Percentiles rank a stretch among this genome's conserved stretches.
These are phyloP conservation scores for Pleurotus djamor DNA, from an alignment of 768 basidiomycete genomes.

Conservation along the genomic window DNA sequence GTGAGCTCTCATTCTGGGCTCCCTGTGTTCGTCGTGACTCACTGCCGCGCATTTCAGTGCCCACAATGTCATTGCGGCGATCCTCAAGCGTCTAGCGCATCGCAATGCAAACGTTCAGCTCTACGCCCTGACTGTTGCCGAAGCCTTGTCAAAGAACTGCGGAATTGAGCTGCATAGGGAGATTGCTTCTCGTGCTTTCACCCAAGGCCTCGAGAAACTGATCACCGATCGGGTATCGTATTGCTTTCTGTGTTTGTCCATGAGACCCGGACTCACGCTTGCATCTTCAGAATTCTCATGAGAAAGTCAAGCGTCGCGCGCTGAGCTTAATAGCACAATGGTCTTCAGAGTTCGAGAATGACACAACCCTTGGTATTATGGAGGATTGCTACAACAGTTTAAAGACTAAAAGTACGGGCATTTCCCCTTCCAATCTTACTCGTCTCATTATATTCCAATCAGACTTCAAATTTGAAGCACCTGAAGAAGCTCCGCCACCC, in stretches of 20 bases:
- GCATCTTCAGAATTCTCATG: conserved; percentile 73
- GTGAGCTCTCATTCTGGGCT: conserved; percentile 38
- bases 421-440: not conserved
- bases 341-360: conserved; percentile 81
- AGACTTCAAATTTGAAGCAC: conserved; percentile 74
- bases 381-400: conserved; percentile 83
- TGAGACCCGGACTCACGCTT: not conserved
- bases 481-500: conserved; percentile 63
- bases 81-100: conserved; percentile 90
- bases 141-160: conserved; percentile 92
- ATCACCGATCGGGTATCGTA: conserved; percentile 76
- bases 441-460: not conserved
- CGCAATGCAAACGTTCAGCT: conserved; percentile 97
- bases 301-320: conserved; percentile 80
- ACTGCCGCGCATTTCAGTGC: conserved; percentile 52
- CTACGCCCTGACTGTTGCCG: conserved; percentile 84
- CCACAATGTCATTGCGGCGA: conserved; percentile 76
- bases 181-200: conserved; percentile 88
- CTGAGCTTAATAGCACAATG: conserved; percentile 76
- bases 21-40: not conserved
- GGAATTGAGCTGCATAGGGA: conserved; percentile 79
- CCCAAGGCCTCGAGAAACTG: conserved; percentile 82
- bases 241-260: not conserved
- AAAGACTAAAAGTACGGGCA: conserved; percentile 73
- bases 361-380: conserved; percentile 84